These are phyloP conservation scores for Botrytis medusae DNA, from an alignment of 2,329 filamentous ascomycete genomes.

Conservation along the genomic window DNA sequence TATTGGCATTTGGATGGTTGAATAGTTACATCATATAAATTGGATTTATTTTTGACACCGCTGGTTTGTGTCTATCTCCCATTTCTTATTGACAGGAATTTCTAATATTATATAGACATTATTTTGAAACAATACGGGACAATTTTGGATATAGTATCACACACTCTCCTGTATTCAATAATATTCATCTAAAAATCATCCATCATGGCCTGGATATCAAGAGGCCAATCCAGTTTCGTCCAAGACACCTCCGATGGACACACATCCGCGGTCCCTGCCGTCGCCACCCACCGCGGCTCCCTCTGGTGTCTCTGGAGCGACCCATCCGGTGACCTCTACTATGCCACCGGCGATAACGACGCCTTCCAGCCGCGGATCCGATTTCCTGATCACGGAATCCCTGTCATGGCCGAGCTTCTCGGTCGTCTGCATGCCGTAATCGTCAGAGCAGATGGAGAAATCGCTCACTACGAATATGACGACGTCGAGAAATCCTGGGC, in stretches of 20 bases:
- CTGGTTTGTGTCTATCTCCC: background rate
- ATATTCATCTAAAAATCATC: background rate
- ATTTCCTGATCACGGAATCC: constrained; percentile 40
- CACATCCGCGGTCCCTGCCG: constrained; percentile 40
- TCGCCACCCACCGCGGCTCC: constrained; percentile 41
- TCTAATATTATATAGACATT: background rate
- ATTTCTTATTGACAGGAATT: background rate
- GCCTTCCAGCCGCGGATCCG: constrained; percentile 35
- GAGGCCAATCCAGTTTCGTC: constrained; percentile 38
- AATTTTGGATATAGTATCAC: background rate
- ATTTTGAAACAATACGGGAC: background rate
- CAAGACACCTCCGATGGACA: constrained; percentile 35
- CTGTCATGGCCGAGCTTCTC: constrained; percentile 41
- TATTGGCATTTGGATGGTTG: background rate
- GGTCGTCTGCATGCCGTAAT: constrained; percentile 41
- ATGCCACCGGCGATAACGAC: constrained; percentile 38
- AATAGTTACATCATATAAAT: background rate
- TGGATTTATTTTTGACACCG: constrained; percentile 1
- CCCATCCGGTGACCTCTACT: constrained; percentile 38
- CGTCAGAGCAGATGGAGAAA: constrained; percentile 35
- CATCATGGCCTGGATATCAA: constrained; percentile 39
- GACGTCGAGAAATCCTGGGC: constrained; percentile 38
- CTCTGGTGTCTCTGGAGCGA: constrained; percentile 43
- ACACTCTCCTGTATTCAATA: no score
- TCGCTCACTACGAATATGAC: constrained; percentile 41